Evolutionary conservation across 495 filamentous ascomycete species (phyloP).

Genomic region (Penicillium canariense): DNA sequence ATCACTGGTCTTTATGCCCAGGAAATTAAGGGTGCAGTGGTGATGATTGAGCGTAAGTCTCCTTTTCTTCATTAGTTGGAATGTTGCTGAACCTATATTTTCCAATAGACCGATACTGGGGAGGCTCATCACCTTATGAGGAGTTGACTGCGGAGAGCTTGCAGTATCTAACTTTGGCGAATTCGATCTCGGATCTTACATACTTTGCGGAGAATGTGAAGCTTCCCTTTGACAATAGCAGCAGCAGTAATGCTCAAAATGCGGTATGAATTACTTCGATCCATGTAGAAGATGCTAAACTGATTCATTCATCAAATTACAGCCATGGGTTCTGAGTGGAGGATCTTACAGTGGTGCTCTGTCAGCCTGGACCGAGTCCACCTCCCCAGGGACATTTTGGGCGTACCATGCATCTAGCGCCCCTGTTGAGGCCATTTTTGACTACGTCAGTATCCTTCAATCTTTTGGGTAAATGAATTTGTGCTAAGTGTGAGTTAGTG

Average conservation of each 20-base stretch:
- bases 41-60: slow-evolving; percentile 56
- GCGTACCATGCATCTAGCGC: slow-evolving; percentile 64
- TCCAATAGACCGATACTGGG: slow-evolving; percentile 56
- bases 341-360: slow-evolving; percentile 66
- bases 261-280: slow-evolving; percentile 33
- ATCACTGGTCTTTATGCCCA: slow-evolving; percentile 52
- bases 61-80: background rate
- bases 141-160: slow-evolving; percentile 55
- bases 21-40: slow-evolving; percentile 53
- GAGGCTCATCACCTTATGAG: slow-evolving; percentile 57
- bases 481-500: slow-evolving; percentile 29
- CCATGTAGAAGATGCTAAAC: background rate
- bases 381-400: slow-evolving; percentile 64
- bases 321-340: slow-evolving; percentile 63
- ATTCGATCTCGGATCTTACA: slow-evolving; percentile 59
- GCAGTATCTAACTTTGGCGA: slow-evolving; percentile 60
- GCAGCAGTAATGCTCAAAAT: slow-evolving; percentile 50
- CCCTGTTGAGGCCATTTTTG: slow-evolving; percentile 59
- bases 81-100: background rate
- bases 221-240: slow-evolving; percentile 55
- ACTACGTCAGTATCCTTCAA: slow-evolving; percentile 40
- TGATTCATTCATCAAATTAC: background rate
- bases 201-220: slow-evolving; percentile 60
- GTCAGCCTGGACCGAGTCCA: slow-evolving; percentile 58
- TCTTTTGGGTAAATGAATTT: background rate